Conservation (phyloP, 2,329 filamentous ascomycete species). For the Fusarium euwallaceae region DNA sequence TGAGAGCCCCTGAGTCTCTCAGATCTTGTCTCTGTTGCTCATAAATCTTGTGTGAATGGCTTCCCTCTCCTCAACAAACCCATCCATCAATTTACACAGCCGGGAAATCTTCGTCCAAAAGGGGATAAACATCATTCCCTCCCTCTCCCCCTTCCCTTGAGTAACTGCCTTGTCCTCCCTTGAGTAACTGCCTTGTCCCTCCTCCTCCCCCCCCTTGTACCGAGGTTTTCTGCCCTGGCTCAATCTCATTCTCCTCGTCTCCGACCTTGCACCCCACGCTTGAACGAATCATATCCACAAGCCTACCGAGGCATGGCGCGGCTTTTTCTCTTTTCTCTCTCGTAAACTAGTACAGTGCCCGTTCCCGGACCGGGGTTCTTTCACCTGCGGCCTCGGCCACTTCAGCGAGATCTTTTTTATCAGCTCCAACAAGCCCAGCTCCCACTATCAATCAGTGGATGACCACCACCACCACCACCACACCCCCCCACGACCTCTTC, state of each 20-base stretch:
- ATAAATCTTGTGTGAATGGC: not conserved
- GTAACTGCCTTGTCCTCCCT: not conserved
- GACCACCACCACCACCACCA: not conserved
- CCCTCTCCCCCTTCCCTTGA: not conserved
- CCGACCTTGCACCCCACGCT: constrained; percentile 1
- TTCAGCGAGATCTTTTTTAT: constrained; percentile 42
- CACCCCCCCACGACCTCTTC: constrained; percentile 7
- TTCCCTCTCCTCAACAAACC: not conserved
- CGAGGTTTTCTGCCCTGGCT: constrained; percentile 5
- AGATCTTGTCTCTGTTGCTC: not conserved
- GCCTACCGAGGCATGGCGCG: constrained; percentile 42
- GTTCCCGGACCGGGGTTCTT: constrained; percentile 6
- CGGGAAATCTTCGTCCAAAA: not conserved
- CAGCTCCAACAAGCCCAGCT: not conserved
- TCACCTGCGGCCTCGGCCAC: constrained; percentile 42
- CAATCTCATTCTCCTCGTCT: constrained; percentile 4
- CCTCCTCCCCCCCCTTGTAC: not conserved
- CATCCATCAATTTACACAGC: not conserved
- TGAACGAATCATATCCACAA: constrained; percentile 39
- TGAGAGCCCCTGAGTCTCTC: not conserved
- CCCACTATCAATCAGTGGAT: constrained; percentile 17
- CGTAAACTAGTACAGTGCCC: not conserved
- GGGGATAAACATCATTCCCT: not conserved
- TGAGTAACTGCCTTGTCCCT: too few relatives aligned
- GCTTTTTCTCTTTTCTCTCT: not conserved